Evolutionary conservation across 2,329 filamentous ascomycete species (phyloP), one percentile per base, ranked within the genome.

Genomic region (Pestalotiopsis sp.): DNA sequence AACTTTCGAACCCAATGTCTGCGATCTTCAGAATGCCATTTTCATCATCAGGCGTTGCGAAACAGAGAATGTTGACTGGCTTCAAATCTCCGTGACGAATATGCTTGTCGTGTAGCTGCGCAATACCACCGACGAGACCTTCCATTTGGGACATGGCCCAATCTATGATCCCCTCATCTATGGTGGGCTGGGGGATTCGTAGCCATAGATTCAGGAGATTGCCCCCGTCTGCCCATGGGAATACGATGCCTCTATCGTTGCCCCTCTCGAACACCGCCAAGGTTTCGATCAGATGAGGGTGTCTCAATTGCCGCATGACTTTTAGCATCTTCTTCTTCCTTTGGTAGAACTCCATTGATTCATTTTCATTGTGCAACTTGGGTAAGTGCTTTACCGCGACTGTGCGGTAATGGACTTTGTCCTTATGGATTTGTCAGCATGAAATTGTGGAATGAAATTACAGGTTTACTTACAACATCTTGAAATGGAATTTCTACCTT

Each of bases 1-100:
- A 66, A 27, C 68, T 72, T n/a, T 69, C 58, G 13, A 73, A 65
- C 13, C 72, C 72, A 39, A 73, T 62, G 39, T 73, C 72, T 3
- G 72, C 70, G 45, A 73, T 69, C 6, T 69, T 12, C 17, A 73
- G 67, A 9, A 58, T 65, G 0, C 49, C 65, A 25, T 36, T 4
- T 7, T 6, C n/a, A n/a, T n/a, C 6, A 13, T 38, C 61, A 1
- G 56, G n/a, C 0, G 59, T n/a, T 5, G 17, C 7, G 57, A 69
- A 63, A 12, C 65, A 23, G 9, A 73, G 68, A 11, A 73, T 67
- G 31, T 73, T 73, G 14, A 65, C 67, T 6, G 72, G 72, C 31
- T 73, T 73, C 20, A 73, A 56, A n/a, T 73, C 72, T 39, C 72
- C 71, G 14, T 73, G 72, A 5, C 67, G 57, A 20, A 39, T 39